Evolutionary conservation across 2,329 filamentous ascomycete species (phyloP).

Genomic region (Colletotrichum musae): DNA sequence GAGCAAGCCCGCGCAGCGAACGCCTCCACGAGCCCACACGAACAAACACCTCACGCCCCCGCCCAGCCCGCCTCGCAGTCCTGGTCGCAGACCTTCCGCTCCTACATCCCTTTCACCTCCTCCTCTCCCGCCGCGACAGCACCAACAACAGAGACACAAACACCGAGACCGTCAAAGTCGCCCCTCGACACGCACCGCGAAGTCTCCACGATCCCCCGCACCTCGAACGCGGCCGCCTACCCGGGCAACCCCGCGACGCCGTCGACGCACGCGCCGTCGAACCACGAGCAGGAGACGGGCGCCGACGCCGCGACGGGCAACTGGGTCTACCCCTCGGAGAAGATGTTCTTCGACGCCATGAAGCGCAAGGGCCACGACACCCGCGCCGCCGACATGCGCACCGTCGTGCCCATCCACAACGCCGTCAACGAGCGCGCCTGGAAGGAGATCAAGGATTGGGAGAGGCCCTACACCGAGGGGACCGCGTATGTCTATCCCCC

Average conservation of each 20-base stretch:
- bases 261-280: conserved; percentile 61
- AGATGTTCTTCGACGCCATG: conserved; percentile 99
- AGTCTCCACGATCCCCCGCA: conserved; percentile 84
- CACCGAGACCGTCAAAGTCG: conserved; percentile 29
- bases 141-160: conserved; percentile 34
- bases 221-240: conserved; percentile 53
- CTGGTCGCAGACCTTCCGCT: conserved; percentile 60
- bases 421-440: conserved; percentile 98
- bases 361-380: conserved; percentile 87
- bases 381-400: conserved; percentile 82
- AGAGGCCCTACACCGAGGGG: conserved; percentile 74
- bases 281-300: conserved; percentile 84
- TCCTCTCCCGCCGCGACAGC: conserved; percentile 41
- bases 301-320: conserved; percentile 80
- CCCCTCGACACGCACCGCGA: conserved; percentile 77
- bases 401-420: conserved; percentile 97
- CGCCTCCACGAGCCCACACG: conserved; percentile 42
- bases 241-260: conserved; percentile 46
- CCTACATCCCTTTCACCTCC: conserved; percentile 59
- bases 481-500: conserved; percentile 64
- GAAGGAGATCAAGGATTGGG: conserved; percentile 93
- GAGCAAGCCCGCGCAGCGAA: conserved; percentile 72
- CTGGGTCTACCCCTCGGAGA: conserved; percentile 97
- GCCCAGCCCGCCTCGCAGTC: conserved; percentile 48
- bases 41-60: conserved; percentile 31